Evolutionary conservation across 2,329 filamentous ascomycete genomes (phyloP), one percentile per base, ranked within the genome.

Genomic region (Thelonectria rubi): DNA sequence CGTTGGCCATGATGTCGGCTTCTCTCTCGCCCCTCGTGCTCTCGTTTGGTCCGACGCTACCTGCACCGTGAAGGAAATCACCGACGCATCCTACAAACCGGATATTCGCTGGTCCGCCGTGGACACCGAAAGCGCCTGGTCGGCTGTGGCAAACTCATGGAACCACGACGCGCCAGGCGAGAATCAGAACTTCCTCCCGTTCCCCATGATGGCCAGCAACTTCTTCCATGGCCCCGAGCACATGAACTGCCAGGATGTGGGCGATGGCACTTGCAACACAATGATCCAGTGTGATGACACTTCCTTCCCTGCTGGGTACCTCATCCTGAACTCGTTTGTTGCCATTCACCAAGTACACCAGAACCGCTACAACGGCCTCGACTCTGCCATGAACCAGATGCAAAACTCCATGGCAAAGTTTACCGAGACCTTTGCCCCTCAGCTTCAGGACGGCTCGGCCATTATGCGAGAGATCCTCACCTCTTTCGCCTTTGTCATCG

Each of bases 291-390:
- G 53, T 4, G 45, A 48, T 5, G 53, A 55, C 39, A 48, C 45
- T 3, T 39, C 30, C 6, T 45, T 47, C 11, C 53, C 53, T 4
- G 53, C 53, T 30, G 53, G 53, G 12, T 55, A 49, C 32, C 30
- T 55, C 15, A 55, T 55, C n/a, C 43, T 55, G 9, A 55, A 55
- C 53, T 55, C 53, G 15, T 55, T 55, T 34, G 53, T 55, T 14
- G 20, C 53, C 14, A 48, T 49, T 18, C 53, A 55, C 11, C 52
- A 55, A 34, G 30, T 55, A 8, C 52, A 47, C 42, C 52, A 55
- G 30, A 55, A 55, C 32, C 52, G 52, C 3, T 55, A 55, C 52
- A 55, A 55, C 26, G 42, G 42, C 9, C 52, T 55, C 5, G 30
- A 55, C 30, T 17, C 26, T 10, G 42, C 52, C 30, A 46, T 55